Conservation (phyloP, 1,284 basidiomycete genomes). For the Heliocybe sulcata region DNA sequence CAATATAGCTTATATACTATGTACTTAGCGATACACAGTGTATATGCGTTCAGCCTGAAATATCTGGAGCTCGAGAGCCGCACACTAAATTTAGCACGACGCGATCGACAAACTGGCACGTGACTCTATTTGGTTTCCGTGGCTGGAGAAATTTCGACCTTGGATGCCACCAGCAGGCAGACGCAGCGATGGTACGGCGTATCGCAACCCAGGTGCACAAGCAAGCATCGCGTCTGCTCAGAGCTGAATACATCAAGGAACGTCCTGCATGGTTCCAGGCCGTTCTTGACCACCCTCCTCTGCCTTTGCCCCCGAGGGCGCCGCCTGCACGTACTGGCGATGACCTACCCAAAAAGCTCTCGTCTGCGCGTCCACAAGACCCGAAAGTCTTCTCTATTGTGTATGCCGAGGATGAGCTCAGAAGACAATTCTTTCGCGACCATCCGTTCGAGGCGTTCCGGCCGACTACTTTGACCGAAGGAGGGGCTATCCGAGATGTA, state of each 20-base stretch:
- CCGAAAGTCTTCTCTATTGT: conserved; percentile 58
- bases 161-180: neutral
- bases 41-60: neutral
- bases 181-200: conserved; percentile 46
- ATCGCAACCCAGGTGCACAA: conserved; percentile 87
- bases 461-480: conserved; percentile 74
- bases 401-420: conserved; percentile 83
- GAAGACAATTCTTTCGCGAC: conserved; percentile 90
- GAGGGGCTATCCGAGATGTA: conserved; percentile 43
- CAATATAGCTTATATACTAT: too few species aligned
- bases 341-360: conserved; percentile 27
- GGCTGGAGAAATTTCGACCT: neutral
- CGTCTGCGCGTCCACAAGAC: conserved; percentile 13
- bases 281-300: conserved; percentile 83
- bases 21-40: too few species aligned
- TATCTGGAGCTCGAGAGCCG: neutral
- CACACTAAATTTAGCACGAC: neutral
- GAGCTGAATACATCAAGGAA: conserved; percentile 56
- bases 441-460: conserved; percentile 95
- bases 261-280: conserved; percentile 86
- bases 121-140: neutral
- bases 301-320: conserved; percentile 74
- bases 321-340: conserved; percentile 49
- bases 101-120: neutral
- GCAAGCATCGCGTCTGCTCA: conserved; percentile 79